These are phyloP conservation scores for Pichia pseudocactophila DNA, from an alignment of 805 yeast species.

Conservation along the genomic window DNA sequence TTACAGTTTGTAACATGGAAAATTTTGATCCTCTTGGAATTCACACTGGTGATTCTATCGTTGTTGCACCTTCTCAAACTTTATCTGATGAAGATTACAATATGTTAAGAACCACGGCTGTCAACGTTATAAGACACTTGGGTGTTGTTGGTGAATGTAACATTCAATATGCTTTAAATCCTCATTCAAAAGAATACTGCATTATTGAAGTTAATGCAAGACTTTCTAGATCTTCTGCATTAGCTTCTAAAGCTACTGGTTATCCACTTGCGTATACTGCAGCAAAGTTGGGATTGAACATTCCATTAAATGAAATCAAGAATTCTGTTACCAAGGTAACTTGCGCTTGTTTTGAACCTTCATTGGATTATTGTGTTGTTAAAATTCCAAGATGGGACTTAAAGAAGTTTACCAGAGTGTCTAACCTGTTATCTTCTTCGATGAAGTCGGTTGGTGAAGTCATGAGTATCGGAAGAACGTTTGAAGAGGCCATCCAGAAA, in stretches of 20 bases:
- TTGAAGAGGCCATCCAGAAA: conserved; percentile 96
- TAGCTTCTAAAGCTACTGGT: conserved; percentile 98
- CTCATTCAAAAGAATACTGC: conserved; percentile 89
- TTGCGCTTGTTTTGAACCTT: conserved; percentile 95
- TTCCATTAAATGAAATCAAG: conserved; percentile 82
- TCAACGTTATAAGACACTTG: conserved; percentile 90
- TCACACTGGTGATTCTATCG: conserved; percentile 98
- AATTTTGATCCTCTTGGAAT: conserved; percentile 97
- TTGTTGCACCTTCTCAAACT: conserved; percentile 97
- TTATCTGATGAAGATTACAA: conserved; percentile 93
- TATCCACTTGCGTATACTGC: conserved; percentile 98
- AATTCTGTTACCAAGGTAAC: conserved; percentile 92
- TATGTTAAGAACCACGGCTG: conserved; percentile 96
- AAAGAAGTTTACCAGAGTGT: conserved; percentile 89
- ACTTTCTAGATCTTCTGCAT: conserved; percentile 95
- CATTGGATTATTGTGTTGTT: conserved; percentile 91
- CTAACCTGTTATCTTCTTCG: conserved; percentile 77
- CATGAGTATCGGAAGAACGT: conserved; percentile 94
- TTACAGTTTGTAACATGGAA: conserved; percentile 98
- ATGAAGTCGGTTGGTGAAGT: conserved; percentile 99
- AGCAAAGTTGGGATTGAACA: conserved; percentile 89
- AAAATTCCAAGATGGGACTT: conserved; percentile 99
- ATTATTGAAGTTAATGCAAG: conserved; percentile 98
- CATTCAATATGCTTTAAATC: conserved; percentile 93
- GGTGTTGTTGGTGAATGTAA: conserved; percentile 99